A percentile compares a stretch with the other conserved stretches of the same genome.
Conservation (phyloP, 352 stramenopile genomes). For the Halophytophthora batemanensis region DNA sequence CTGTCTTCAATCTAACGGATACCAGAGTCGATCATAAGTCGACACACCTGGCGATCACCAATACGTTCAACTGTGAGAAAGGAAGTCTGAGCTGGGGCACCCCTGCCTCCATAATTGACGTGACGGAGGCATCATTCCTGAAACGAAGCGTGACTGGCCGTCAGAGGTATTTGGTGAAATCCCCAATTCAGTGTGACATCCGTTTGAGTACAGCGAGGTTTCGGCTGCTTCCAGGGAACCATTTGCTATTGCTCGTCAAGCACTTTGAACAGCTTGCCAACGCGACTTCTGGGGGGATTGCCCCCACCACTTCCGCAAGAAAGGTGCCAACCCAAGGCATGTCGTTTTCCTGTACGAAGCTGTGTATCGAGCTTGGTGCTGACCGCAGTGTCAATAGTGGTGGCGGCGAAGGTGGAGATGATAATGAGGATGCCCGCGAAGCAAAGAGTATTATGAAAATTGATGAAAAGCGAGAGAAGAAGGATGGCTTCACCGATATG, state of each 20-base stretch:
- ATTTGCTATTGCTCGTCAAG: constrained; percentile 45
- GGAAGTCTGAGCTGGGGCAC: constrained; percentile 24
- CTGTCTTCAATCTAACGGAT: constrained; percentile 22
- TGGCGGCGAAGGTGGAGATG: too few species aligned
- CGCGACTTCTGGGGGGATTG: constrained; percentile 8
- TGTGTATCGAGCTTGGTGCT: constrained; percentile 20
- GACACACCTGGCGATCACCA: constrained; percentile 24
- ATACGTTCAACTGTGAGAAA: constrained; percentile 25
- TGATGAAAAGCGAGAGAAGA: too few species aligned
- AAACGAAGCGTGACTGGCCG: constrained; percentile 23
- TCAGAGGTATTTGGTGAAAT: constrained; percentile 22
- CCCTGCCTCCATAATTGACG: constrained; percentile 9
- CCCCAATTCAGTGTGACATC: constrained; percentile 27
- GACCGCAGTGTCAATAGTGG: too few species aligned
- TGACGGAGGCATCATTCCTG: constrained; percentile 16
- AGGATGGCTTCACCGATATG: too few species aligned
- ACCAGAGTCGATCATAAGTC: constrained; percentile 21
- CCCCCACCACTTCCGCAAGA: constrained; percentile 11
- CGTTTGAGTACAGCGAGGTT: constrained; percentile 15
- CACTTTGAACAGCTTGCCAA: constrained; percentile 48
- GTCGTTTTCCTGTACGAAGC: constrained; percentile 23
- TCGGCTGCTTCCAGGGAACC: constrained; percentile 22
- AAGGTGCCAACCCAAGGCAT: constrained; percentile 23
- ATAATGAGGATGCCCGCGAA: too few species aligned
- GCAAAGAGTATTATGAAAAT: too few species aligned